Conservation (phyloP, 345 rosid genomes). For the Eucalyptus guilfoylei region DNA sequence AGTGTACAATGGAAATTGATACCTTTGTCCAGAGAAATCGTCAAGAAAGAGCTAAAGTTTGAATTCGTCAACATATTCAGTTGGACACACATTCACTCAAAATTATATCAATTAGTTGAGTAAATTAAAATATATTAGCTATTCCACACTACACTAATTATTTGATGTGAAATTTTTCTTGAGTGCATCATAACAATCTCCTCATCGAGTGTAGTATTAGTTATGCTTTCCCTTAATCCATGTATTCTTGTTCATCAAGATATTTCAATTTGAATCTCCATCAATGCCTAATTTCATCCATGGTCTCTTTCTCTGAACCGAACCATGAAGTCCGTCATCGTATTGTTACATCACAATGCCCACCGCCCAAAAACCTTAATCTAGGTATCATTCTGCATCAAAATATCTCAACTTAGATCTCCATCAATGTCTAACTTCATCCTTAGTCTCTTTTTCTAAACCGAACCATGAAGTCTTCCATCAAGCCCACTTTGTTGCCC, state of each 20-base stretch:
- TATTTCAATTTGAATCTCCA: too few species aligned
- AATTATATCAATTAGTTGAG: neutral
- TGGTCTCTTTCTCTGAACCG: neutral
- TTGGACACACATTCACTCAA: too few species aligned
- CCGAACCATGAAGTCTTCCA: neutral
- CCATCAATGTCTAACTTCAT: neutral
- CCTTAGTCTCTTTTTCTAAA: neutral
- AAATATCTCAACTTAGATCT: neutral
- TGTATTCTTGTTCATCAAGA: too few species aligned
- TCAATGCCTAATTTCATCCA: neutral
- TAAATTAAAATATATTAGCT: too few species aligned
- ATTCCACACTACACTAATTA: neutral
- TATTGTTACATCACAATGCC: neutral
- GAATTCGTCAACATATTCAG: too few species aligned
- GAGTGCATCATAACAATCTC: neutral
- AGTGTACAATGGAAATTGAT: neutral
- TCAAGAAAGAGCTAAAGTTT: too few species aligned
- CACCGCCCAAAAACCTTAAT: neutral
- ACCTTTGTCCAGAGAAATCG: accelerated
- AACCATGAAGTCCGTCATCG: neutral
- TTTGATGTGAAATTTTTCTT: neutral
- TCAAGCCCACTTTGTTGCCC: neutral
- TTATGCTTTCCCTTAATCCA: neutral
- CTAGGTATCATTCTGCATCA: neutral
- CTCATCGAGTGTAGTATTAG: neutral